phyloP scores from a whole-genome alignment of 2,329 filamentous ascomycete species.

The Magnaporthiopsis incrustans region DNA sequence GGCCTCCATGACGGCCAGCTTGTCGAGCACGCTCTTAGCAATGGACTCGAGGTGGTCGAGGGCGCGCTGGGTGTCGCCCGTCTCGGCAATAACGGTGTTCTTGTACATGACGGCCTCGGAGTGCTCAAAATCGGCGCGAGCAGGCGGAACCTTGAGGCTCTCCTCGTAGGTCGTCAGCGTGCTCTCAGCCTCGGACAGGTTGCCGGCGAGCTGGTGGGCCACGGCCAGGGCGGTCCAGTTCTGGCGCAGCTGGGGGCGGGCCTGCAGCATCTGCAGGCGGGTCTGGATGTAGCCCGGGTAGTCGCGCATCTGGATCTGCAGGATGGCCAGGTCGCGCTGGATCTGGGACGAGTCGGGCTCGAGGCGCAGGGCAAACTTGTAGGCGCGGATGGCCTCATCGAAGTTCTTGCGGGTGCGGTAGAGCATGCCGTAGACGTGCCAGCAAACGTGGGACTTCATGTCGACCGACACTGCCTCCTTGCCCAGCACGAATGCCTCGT shows the following conservation, averaged over 20 bases:
- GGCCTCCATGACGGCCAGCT: constrained; percentile 76
- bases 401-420: constrained; percentile 96
- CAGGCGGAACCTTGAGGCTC: constrained; percentile 74
- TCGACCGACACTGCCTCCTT: constrained; percentile 90
- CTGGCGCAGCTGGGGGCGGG: constrained; percentile 71
- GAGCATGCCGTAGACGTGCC: constrained; percentile 95
- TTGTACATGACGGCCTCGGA: constrained; percentile 94
- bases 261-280: constrained; percentile 78
- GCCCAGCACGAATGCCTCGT: constrained; percentile 88
- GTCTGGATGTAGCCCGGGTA: constrained; percentile 90
- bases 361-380: constrained; percentile 87
- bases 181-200: constrained; percentile 79
- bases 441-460: constrained; percentile 99
- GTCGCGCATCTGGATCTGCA: constrained; percentile 95
- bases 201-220: constrained; percentile 83
- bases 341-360: constrained; percentile 95
- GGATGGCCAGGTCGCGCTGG: constrained; percentile 81
- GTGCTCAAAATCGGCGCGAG: constrained; percentile 77
- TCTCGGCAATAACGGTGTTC: constrained; percentile 87
- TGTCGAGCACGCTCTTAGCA: constrained; percentile 72
- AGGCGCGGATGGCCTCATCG: constrained; percentile 97
- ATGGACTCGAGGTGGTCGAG: constrained; percentile 77
- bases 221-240: constrained; percentile 98
- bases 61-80: constrained; percentile 73
- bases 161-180: constrained; percentile 89